A percentile compares a stretch with the other conserved stretches of the same genome.
Conservation (phyloP, 176 grass and related monocot species). For the Stipa capillata region DNA sequence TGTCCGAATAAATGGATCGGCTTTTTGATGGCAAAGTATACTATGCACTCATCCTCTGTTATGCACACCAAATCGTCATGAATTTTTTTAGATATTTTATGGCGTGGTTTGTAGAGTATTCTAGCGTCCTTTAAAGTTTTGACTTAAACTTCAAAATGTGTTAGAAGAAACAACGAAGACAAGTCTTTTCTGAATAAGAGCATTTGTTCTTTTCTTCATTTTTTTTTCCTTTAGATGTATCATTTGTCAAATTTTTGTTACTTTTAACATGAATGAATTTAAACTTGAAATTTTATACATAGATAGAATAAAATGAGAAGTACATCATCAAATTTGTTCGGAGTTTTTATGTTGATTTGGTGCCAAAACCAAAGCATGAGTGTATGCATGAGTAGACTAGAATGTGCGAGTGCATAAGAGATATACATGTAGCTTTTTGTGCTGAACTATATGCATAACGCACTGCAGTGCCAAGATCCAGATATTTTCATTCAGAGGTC, state of each 20-base stretch:
- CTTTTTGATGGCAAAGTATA: neutral
- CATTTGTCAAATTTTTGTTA: neutral
- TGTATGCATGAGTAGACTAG: too few species aligned
- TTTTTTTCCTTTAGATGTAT: neutral
- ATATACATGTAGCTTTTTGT: neutral
- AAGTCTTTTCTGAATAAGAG: neutral
- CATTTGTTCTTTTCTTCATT: neutral
- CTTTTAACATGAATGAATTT: neutral
- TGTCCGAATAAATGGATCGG: neutral
- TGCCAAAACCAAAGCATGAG: neutral
- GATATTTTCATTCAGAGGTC: constrained; percentile 17
- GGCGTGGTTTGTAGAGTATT: neutral
- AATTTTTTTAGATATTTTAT: neutral
- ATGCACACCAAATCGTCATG: neutral
- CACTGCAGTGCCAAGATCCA: neutral
- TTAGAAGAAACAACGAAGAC: neutral
- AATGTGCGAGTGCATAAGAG: too few species aligned
- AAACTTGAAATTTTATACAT: neutral
- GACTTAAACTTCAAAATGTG: neutral
- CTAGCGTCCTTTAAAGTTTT: neutral
- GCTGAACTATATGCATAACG: neutral
- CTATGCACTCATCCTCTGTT: neutral
- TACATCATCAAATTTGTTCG: neutral
- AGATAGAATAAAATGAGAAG: neutral
- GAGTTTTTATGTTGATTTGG: neutral